Evolutionary conservation across 2,329 filamentous ascomycete species (phyloP).

Genomic region (Exophiala spinifera): DNA sequence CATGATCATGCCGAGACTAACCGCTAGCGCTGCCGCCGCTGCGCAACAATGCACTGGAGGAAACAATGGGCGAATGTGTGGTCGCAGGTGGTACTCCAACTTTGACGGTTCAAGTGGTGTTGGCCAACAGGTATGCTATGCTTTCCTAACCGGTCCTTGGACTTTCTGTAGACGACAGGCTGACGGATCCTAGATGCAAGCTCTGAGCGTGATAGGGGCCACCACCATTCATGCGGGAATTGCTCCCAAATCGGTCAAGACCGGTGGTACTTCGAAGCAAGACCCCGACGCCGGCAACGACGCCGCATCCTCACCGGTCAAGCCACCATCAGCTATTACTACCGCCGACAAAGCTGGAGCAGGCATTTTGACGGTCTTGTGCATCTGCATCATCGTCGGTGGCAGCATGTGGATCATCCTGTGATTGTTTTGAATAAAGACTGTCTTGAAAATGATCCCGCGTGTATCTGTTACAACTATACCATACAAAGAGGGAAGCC

Average conservation of each 20-base stretch:
- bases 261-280: slow-evolving; percentile 54
- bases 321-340: slow-evolving; percentile 24
- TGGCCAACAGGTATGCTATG: slow-evolving; percentile 53
- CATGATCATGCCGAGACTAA: slow-evolving; percentile 57
- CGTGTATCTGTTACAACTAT: too few species aligned
- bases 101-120: slow-evolving; percentile 62
- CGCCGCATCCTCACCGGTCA: slow-evolving; percentile 10
- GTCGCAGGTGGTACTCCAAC: slow-evolving; percentile 59
- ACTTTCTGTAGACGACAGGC: neutral
- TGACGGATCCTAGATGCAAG: slow-evolving; percentile 51
- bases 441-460: too few species aligned
- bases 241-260: slow-evolving; percentile 51
- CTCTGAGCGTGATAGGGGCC: slow-evolving; percentile 61
- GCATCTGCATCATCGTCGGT: slow-evolving; percentile 32
- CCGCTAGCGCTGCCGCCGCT: slow-evolving; percentile 58
- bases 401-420: slow-evolving; percentile 35
- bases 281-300: slow-evolving; percentile 37
- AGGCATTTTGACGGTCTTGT: slow-evolving; percentile 37
- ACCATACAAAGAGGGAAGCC: too few species aligned
- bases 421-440: slow-evolving; percentile 9
- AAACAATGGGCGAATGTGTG: slow-evolving; percentile 57
- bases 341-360: slow-evolving; percentile 41
- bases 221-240: slow-evolving; percentile 50
- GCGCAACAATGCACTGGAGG: slow-evolving; percentile 62
- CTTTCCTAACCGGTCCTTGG: too few species aligned